Evolutionary conservation across 2,329 filamentous ascomycete genomes (phyloP).

Genomic region (Pseudofabraea citricarpa): DNA sequence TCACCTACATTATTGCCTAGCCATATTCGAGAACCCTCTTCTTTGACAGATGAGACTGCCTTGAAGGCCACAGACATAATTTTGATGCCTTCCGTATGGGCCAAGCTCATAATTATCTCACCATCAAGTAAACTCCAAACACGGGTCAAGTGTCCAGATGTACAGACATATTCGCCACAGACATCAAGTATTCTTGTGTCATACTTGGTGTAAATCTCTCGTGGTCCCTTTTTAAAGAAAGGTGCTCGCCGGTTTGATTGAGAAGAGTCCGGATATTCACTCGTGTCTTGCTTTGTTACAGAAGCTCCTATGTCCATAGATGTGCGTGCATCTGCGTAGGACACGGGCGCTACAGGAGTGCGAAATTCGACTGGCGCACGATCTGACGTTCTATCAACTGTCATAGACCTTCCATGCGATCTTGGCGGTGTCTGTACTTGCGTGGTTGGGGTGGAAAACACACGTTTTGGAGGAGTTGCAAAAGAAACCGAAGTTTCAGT

Average conservation of each 20-base stretch:
- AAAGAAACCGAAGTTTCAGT: constrained; percentile 6
- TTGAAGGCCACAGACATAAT: constrained; percentile 82
- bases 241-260: constrained; percentile 82
- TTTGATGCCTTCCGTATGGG: constrained; percentile 80
- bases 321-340: constrained; percentile 4
- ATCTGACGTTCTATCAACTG: constrained; percentile 40
- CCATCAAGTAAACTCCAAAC: constrained; percentile 85
- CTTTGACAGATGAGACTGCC: constrained; percentile 68
- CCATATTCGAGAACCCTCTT: constrained; percentile 82
- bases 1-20: constrained; percentile 86
- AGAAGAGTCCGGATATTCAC: constrained; percentile 76
- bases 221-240: constrained; percentile 63
- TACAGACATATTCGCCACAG: constrained; percentile 82
- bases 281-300: constrained; percentile 8
- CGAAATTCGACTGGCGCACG: constrained; percentile 34
- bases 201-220: constrained; percentile 77
- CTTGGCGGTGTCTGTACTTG: constrained; percentile 38
- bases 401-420: constrained; percentile 43
- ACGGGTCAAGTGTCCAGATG: constrained; percentile 78
- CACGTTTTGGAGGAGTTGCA: constrained; percentile 35
- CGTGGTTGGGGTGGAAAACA: constrained; percentile 41
- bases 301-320: constrained; percentile 6
- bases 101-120: constrained; percentile 72
- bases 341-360: constrained; percentile 19
- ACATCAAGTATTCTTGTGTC: constrained; percentile 84